Percentiles rank a stretch among this genome's conserved stretches.
phyloP scores from a whole-genome alignment of 306 rosid species.

The Begonia masoniana region DNA sequence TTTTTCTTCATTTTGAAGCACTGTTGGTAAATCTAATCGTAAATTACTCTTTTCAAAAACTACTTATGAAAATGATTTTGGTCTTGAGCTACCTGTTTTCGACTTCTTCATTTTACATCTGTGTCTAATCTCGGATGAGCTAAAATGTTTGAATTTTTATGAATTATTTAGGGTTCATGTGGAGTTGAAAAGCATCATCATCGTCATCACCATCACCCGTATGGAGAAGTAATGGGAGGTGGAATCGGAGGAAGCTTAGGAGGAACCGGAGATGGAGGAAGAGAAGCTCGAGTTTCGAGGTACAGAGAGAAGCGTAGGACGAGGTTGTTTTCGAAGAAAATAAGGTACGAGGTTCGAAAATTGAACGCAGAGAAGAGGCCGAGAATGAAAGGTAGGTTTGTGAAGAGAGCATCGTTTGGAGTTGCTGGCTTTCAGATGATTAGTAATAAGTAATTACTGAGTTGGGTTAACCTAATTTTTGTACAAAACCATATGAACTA shows the following conservation, averaged over 20 bases:
- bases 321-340: conserved; percentile 80
- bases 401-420: conserved; percentile 50
- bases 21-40: no score
- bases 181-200: conserved; percentile 10
- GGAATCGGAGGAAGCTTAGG: conserved; percentile 24
- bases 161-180: conserved; percentile 22
- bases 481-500: no score
- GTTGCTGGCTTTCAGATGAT: conserved; percentile 1
- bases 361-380: conserved; percentile 95
- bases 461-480: no score
- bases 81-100: no score
- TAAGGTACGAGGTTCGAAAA: conserved; percentile 86
- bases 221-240: conserved; percentile 14
- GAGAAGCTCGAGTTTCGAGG: conserved; percentile 89
- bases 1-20: no score
- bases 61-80: no score
- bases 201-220: conserved; percentile 1
- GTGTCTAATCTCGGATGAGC: no score
- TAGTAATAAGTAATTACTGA: no score
- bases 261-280: conserved; percentile 39
- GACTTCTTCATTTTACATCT: no score
- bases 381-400: conserved; percentile 91
- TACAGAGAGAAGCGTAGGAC: conserved; percentile 81
- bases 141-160: no score
- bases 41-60: no score